Evolutionary conservation across 352 stramenopile genomes (phyloP).

Genomic region (Globisporangium carolinianum): DNA sequence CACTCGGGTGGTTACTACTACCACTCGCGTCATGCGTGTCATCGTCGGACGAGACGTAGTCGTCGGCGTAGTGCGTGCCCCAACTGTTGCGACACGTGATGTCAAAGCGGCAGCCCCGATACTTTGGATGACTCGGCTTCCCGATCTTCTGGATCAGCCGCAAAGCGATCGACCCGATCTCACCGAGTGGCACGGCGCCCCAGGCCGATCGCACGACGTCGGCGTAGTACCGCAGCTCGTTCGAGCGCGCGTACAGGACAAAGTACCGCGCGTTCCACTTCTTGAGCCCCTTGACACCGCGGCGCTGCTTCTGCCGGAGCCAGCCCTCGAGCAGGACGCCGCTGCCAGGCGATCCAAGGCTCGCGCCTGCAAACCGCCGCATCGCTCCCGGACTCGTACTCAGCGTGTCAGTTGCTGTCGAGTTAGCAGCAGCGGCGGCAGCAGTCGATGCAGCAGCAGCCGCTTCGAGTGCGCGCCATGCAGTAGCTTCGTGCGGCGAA

Average conservation of each 20-base stretch:
- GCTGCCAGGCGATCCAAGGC: constrained; percentile 43
- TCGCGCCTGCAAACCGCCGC: constrained; percentile 44
- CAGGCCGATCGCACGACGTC: constrained; percentile 76
- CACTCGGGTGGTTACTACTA: constrained; percentile 13
- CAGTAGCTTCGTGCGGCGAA: constrained; percentile 10
- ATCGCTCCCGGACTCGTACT: constrained; percentile 12
- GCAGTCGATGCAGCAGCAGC: constrained; percentile 2
- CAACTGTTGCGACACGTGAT: constrained; percentile 79
- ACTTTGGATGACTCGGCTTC: constrained; percentile 75
- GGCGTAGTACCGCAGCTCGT: constrained; percentile 75
- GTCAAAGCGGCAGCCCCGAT: constrained; percentile 77
- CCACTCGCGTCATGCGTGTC: constrained; percentile 22
- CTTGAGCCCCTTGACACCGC: constrained; percentile 73
- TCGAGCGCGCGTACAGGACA: constrained; percentile 64
- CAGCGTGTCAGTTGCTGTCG: not conserved
- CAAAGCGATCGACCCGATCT: constrained; percentile 75
- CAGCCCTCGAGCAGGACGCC: constrained; percentile 75
- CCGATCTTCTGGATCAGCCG: constrained; percentile 77
- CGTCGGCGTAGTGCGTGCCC: constrained; percentile 70
- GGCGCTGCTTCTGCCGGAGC: constrained; percentile 76
- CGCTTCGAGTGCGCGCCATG: constrained; percentile 16
- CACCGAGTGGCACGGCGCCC: constrained; percentile 62
- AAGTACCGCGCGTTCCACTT: constrained; percentile 84
- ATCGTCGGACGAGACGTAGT: constrained; percentile 74
- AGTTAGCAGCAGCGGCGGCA: too few relatives aligned